Conservation (phyloP, 2,329 filamentous ascomycete genomes). For the Mycocentrospora acerina region DNA sequence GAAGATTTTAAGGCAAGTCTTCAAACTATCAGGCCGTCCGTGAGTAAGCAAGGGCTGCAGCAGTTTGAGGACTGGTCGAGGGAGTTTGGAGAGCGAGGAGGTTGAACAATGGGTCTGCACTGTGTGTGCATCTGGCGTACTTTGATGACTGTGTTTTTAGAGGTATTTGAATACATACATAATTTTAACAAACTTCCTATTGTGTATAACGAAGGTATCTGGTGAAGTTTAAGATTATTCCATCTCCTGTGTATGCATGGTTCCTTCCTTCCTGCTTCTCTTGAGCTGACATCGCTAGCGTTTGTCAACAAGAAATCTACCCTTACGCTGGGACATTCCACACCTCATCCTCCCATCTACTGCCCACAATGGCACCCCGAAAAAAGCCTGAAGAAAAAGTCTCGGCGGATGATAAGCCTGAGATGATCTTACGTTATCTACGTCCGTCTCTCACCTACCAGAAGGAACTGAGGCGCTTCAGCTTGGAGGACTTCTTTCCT, state of each 20-base stretch:
- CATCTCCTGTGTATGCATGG: constrained; percentile 8
- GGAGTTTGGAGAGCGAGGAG: constrained; percentile 90
- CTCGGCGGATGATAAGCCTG: constrained; percentile 38
- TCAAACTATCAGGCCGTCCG: constrained; percentile 82
- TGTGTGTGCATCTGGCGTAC: neutral
- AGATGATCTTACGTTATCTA: constrained; percentile 54
- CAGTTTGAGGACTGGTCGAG: constrained; percentile 93
- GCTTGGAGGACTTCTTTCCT: neutral
- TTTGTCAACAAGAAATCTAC: neutral
- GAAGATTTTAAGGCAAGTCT: constrained; percentile 84
- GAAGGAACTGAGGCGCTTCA: neutral
- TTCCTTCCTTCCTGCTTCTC: constrained; percentile 7
- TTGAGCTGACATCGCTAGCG: neutral
- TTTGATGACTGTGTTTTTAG: neutral
- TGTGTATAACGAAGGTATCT: too few species aligned
- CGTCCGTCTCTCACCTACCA: constrained; percentile 39
- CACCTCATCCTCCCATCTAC: neutral
- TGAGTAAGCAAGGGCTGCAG: constrained; percentile 79
- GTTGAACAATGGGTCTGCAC: constrained; percentile 50
- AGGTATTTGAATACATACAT: neutral
- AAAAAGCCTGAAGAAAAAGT: constrained; percentile 42
- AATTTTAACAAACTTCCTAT: too few species aligned
- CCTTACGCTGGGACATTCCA: neutral
- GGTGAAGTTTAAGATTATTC: neutral
- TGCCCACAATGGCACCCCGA: constrained; percentile 34